phyloP scores from a whole-genome alignment of 768 basidiomycete genomes.

The Russula sp. region DNA sequence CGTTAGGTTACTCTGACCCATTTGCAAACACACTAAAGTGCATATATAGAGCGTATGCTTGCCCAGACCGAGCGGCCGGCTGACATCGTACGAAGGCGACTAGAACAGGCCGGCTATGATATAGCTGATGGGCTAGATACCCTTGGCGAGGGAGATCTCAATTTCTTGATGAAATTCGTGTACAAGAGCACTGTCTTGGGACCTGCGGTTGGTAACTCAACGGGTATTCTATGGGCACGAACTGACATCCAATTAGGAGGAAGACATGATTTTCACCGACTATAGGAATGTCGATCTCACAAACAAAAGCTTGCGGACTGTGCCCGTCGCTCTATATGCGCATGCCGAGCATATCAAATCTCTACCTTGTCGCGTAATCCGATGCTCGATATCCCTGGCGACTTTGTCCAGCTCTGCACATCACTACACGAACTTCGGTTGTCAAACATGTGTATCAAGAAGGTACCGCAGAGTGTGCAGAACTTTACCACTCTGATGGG shows the following conservation, averaged over 20 bases:
- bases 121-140: conserved; percentile 74
- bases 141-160: conserved; percentile 72
- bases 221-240: background rate
- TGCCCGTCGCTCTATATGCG: conserved; percentile 82
- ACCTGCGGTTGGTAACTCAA: conserved; percentile 48
- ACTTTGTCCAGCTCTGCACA: conserved; percentile 89
- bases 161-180: conserved; percentile 85
- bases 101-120: conserved; percentile 89
- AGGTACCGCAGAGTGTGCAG: conserved; percentile 80
- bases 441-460: conserved; percentile 91
- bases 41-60: conserved; percentile 69
- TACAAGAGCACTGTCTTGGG: conserved; percentile 77
- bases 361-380: conserved; percentile 92
- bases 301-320: conserved; percentile 74
- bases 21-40: conserved; percentile 6
- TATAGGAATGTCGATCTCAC: conserved; percentile 82
- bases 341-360: conserved; percentile 80
- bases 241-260: conserved; percentile 49
- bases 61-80: conserved; percentile 80
- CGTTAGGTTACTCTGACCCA: conserved; percentile 31
- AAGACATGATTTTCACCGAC: conserved; percentile 65
- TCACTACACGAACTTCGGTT: conserved; percentile 81
- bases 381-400: conserved; percentile 92
- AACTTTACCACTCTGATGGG: conserved; percentile 70
- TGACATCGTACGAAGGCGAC: conserved; percentile 73